These are phyloP conservation scores for Fusarium bulbicola DNA, from an alignment of 2,329 filamentous ascomycete genomes.

Conservation along the genomic window DNA sequence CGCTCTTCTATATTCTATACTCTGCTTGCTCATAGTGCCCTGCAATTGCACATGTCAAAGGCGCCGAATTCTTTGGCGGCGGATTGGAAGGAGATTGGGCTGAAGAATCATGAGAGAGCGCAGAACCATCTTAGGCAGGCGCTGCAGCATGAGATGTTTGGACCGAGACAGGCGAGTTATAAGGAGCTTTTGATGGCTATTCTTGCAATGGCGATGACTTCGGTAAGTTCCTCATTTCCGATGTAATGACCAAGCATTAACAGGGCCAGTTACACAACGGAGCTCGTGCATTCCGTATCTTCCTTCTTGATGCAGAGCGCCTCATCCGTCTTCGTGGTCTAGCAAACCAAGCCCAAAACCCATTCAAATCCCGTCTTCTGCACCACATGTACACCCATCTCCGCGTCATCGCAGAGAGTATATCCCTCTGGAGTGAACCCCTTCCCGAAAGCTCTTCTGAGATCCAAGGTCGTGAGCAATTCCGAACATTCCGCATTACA, in stretches of 20 bases:
- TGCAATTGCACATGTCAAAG: slow-evolving; percentile 47
- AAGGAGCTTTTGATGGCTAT: slow-evolving; percentile 57
- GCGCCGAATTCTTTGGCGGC: slow-evolving; percentile 1
- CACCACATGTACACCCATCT: slow-evolving; percentile 59
- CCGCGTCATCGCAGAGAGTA: slow-evolving; percentile 56
- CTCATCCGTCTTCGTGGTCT: slow-evolving; percentile 52
- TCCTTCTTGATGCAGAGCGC: slow-evolving; percentile 54
- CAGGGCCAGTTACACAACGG: slow-evolving; percentile 25
- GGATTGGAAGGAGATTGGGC: slow-evolving; percentile 44
- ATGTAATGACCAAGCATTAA: accelerated
- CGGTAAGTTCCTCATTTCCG: neutral
- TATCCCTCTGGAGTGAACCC: slow-evolving; percentile 28
- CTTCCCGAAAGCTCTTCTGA: neutral
- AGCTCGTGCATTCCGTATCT: slow-evolving; percentile 25
- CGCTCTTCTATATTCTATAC: slow-evolving; percentile 51
- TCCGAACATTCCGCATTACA: slow-evolving; percentile 43
- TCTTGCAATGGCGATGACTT: slow-evolving; percentile 43
- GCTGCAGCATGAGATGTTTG: slow-evolving; percentile 46
- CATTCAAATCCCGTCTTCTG: slow-evolving; percentile 53
- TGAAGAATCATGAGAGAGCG: slow-evolving; percentile 43
- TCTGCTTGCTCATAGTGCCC: slow-evolving; percentile 53
- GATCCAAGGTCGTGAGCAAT: neutral
- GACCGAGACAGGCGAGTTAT: slow-evolving; percentile 51
- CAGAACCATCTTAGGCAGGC: slow-evolving; percentile 47
- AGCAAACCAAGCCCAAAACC: slow-evolving; percentile 45